Evolutionary conservation across 2,329 filamentous ascomycete species (phyloP).

Genomic region (Cucurbitaria berberidis): DNA sequence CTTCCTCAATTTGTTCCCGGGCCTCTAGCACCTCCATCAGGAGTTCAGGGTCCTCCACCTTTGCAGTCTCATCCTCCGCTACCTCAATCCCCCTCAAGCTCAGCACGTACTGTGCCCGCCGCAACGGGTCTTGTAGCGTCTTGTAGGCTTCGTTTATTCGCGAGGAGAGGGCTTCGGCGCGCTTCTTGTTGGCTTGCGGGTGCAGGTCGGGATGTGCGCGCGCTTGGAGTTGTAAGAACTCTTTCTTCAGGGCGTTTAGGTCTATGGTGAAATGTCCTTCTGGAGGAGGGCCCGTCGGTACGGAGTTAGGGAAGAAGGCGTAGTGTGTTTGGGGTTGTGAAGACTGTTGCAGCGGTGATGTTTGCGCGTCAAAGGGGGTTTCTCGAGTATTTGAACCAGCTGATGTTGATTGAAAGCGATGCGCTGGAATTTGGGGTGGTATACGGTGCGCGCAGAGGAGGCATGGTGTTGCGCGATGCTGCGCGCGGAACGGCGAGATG

Average conservation of each 20-base stretch:
- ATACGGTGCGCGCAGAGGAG: slow-evolving; percentile 30
- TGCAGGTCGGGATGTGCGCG: slow-evolving; percentile 75
- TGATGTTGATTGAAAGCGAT: slow-evolving; percentile 33
- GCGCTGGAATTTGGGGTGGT: slow-evolving; percentile 14
- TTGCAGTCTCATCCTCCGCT: slow-evolving; percentile 76
- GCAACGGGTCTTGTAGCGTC: slow-evolving; percentile 78
- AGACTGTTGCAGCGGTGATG: slow-evolving; percentile 8
- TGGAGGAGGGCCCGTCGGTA: slow-evolving; percentile 80
- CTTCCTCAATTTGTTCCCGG: slow-evolving; percentile 64
- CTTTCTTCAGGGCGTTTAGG: slow-evolving; percentile 71
- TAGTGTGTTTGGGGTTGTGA: slow-evolving; percentile 68
- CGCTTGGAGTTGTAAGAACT: slow-evolving; percentile 86
- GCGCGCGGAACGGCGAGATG: slow-evolving; percentile 18
- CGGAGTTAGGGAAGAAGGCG: slow-evolving; percentile 82
- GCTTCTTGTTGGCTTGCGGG: slow-evolving; percentile 56
- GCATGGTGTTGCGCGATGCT: slow-evolving; percentile 28
- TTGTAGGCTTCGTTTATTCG: slow-evolving; percentile 91
- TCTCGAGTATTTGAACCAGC: slow-evolving; percentile 15
- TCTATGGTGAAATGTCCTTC: slow-evolving; percentile 77
- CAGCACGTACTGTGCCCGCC: slow-evolving; percentile 88
- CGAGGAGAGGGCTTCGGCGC: slow-evolving; percentile 78
- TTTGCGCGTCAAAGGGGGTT: slow-evolving; percentile 19
- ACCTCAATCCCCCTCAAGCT: slow-evolving; percentile 75
- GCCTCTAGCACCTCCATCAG: slow-evolving; percentile 82
- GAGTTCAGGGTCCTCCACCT: slow-evolving; percentile 72